phyloP scores from a whole-genome alignment of 257 asterid genomes.

The Lycium barbarum region DNA sequence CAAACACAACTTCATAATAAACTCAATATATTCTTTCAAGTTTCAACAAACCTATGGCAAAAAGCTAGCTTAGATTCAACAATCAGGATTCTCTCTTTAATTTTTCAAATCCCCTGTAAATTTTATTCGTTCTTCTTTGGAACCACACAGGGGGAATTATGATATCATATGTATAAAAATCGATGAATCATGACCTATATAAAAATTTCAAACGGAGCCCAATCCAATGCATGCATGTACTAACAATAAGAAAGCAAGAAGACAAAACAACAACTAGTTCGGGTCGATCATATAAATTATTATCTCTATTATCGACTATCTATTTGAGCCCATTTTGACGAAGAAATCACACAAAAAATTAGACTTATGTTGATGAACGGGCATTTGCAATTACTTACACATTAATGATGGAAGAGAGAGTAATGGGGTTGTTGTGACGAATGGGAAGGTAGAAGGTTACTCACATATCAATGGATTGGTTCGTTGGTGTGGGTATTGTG shows the following conservation, averaged over 20 bases:
- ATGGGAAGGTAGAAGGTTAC: background rate
- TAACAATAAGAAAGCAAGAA: background rate
- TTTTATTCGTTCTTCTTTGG: background rate
- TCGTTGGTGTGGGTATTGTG: background rate
- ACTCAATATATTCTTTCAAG: too few species aligned
- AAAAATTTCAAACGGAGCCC: background rate
- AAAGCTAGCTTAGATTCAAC: background rate
- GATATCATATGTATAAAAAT: background rate
- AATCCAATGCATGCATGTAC: constrained; percentile 18
- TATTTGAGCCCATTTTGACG: too few species aligned
- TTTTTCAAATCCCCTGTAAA: background rate
- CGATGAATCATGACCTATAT: background rate
- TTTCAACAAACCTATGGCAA: too few species aligned
- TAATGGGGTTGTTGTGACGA: background rate
- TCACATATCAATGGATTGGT: constrained; percentile 21
- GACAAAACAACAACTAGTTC: background rate
- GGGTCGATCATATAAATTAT: background rate
- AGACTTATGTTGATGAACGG: background rate
- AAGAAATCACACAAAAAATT: background rate
- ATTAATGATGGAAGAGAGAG: background rate
- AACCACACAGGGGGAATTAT: background rate
- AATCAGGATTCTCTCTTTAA: background rate
- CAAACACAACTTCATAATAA: too few species aligned
- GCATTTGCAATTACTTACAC: background rate
- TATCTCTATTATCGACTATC: background rate